Percentiles rank a stretch among this genome's conserved stretches.
Conservation (phyloP, 2,329 filamentous ascomycete species). For the Microsporum ferrugineum region DNA sequence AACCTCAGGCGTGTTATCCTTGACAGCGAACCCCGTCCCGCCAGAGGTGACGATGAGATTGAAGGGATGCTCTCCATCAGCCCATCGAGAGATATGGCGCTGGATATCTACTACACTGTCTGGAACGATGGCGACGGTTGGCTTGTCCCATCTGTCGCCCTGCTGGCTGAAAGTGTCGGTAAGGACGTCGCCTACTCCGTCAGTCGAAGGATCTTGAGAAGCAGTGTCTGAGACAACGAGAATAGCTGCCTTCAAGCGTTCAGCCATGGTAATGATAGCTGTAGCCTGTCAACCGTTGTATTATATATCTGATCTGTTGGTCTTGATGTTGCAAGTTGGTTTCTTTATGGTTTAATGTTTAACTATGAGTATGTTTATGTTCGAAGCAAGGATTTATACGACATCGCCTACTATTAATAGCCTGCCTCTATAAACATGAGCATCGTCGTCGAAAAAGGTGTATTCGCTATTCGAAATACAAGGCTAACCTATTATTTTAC, state of each 20-base stretch:
- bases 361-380: too few species aligned
- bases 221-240: constrained; percentile 88
- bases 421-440: neutral
- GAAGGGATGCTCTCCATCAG: constrained; percentile 49
- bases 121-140: constrained; percentile 61
- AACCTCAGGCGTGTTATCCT: constrained; percentile 83
- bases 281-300: neutral
- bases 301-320: neutral
- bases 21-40: constrained; percentile 79
- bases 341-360: neutral
- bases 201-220: constrained; percentile 62
- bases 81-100: constrained; percentile 57
- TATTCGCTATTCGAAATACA: constrained; percentile 4
- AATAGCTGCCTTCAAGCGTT: constrained; percentile 57
- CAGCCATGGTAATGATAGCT: constrained; percentile 20
- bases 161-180: constrained; percentile 56
- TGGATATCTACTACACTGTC: constrained; percentile 70
- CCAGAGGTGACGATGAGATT: constrained; percentile 83
- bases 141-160: constrained; percentile 58
- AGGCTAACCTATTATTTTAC: constrained; percentile 4
- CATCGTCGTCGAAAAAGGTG: neutral
- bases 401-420: neutral
- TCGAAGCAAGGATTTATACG: neutral
- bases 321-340: neutral
- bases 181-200: constrained; percentile 58